Evolutionary conservation across 2,329 filamentous ascomycete species (phyloP), one percentile per base, ranked within the genome.

Genomic region (Fusarium metavorans): DNA sequence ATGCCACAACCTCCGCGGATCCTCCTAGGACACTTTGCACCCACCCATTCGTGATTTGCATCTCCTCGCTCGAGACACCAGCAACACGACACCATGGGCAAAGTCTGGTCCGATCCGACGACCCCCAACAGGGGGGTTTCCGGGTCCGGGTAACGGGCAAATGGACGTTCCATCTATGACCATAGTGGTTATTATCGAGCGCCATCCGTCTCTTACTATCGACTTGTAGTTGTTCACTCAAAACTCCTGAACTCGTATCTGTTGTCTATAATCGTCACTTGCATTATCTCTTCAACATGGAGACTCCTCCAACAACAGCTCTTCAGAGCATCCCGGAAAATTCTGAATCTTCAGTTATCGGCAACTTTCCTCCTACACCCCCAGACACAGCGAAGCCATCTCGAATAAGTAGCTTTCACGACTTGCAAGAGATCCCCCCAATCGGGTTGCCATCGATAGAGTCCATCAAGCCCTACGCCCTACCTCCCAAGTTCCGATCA

Each of bases 401-500:
- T 41, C 78, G 82, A 57, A 81, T 79, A 67, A 80, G 78, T 48
- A 85, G 81, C 67, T 77, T 80, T 74, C 78, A 74, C 34, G 65
- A 79, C 57, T 52, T 74, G 30, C 60, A 75, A 57, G 60, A 73
- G 5, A 35, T 62, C 27, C 41, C 67, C 10, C 64, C 76, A 20
- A 80, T 80, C 41, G 68, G 72, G 16, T 37, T 59, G 4, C 56
- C 68, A n/a, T 32, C 37, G 23, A 32, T 70, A 52, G 66, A 69
- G 23, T 27, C 66, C 4, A 63, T 75, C 66, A 79, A 69, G 13
- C 67, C 65, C 5, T 91, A 94, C 68, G 89, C 94, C 25, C 85
- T 97, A 5, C 94, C 95, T 14, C 94, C 94, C 11, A 87, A 86
- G 25, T 87, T 90, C 6, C 87, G 82, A 57, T 86, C 90, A 6